Evolutionary conservation across 139 green algal species (phyloP), one percentile per base, ranked within the genome.

Genomic region (Auxenochlorella pyrenoidosa): DNA sequence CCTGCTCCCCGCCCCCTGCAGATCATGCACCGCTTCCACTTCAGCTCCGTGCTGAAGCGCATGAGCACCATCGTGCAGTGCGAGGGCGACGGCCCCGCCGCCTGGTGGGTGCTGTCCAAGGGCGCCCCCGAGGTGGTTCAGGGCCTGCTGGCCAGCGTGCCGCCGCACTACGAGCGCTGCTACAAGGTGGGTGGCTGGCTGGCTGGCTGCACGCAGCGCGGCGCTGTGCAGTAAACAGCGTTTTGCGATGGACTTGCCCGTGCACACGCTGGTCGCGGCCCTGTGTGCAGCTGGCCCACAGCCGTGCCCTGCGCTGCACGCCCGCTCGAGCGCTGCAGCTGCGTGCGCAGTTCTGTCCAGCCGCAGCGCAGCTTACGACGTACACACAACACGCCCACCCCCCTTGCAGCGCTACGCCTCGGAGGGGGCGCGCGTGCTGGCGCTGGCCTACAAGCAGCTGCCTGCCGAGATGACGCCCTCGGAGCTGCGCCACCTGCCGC

Each of bases 401-500:
- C 34, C 28, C 43, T 32, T 41, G 75, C 75, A 81, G 89, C 82
- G 77, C 19, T 97, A 95, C 86, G 98, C 97, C 0, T 86, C 95
- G 5, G 91, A 98, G 90, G 97, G 97, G 18, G 95, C 93, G 0
- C 94, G 97, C 34, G 96, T 99, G 34, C 97, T 99, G 70, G 95
- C 97, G 13, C 91, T 99, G 65, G 97, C 96, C 3, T 94, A 92
- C 79, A 95, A 93, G 36, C 36, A 78, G 32, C 89, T 99, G 73
- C 76, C 89, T 0, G 70, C 44, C 5, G 87, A 91, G 47, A 32
- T 92, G 60, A 91, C 84, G 34, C 41, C 90, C 5, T 82, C 90
- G 0, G 90, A 91, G 60, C 81, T 97, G 70, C 92, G 94, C 28
- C 79, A 83, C 54, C 86, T 96, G 84, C 71, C 84, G 2, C 90